phyloP scores from a whole-genome alignment of 805 yeast genomes.

The Starmerella khaoyaiensis region DNA sequence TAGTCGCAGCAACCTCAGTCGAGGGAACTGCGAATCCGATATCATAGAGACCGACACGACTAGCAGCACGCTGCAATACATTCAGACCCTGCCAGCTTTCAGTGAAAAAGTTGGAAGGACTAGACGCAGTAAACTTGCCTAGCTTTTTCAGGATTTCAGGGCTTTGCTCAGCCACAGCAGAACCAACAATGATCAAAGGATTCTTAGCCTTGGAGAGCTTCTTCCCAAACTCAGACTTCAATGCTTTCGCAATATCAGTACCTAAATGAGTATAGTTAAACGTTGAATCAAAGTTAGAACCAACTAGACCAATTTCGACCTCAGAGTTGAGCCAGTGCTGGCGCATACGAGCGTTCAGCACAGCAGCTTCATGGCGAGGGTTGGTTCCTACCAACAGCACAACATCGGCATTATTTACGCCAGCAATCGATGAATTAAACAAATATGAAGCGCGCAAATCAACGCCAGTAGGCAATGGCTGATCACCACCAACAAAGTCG shows the following conservation, averaged over 20 bases:
- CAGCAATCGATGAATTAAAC: conserved; percentile 67
- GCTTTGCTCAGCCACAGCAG: conserved; percentile 61
- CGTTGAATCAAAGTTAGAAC: conserved; percentile 67
- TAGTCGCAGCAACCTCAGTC: conserved; percentile 34
- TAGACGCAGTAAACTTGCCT: conserved; percentile 44
- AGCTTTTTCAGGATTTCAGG: conserved; percentile 31
- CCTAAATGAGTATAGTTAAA: conserved; percentile 56
- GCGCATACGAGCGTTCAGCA: conserved; percentile 70
- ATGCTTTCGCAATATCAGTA: conserved; percentile 42
- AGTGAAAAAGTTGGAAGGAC: conserved; percentile 51
- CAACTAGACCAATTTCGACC: conserved; percentile 53
- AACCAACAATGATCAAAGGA: conserved; percentile 71
- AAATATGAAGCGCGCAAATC: conserved; percentile 68
- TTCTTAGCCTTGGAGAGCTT: conserved; percentile 51
- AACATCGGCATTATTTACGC: conserved; percentile 72
- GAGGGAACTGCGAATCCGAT: conserved; percentile 54
- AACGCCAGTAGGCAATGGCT: conserved; percentile 50
- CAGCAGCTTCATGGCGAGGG: conserved; percentile 85
- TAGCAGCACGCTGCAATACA: conserved; percentile 70
- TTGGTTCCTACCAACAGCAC: conserved; percentile 72
- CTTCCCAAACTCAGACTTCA: conserved; percentile 56
- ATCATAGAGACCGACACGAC: conserved; percentile 79
- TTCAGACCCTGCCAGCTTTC: conserved; percentile 73
- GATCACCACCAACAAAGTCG: conserved; percentile 47
- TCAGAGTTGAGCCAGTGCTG: conserved; percentile 63